Base-by-base conservation (phyloP, 768 basidiomycete genomes). In the Hydnum rufescens region DNA sequence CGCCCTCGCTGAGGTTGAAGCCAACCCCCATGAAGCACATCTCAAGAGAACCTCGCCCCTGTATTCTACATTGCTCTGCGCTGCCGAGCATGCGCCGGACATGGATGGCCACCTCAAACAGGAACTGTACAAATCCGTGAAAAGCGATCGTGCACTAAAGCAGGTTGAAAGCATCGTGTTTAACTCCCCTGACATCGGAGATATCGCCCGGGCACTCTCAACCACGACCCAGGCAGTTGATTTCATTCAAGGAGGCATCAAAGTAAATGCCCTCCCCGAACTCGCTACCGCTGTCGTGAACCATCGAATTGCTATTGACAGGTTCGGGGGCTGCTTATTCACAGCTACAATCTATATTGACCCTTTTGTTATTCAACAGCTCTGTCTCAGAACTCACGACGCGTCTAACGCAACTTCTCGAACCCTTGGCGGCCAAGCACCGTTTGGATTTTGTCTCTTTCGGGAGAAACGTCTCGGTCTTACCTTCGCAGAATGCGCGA, bases 221-320 rank as follows among this genome's bases (percentile, higher is more conserved):
- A 70, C 75, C 31, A 86, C 82, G 3, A 86, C 85, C 1, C 82
- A 86, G 63, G 86, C 86, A 0, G 72, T 80, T 42, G 83, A 86
- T 59, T 60, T 89, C 32, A 63, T 74, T 51, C 49, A 60, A 28
- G 64, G 64, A 26, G 64, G 64, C 18, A 63, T 65, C 19, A 85
- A 86, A 63, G 70, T 71, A 25, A 88, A 88, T 59, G 83, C 84
- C 26, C 71, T 90, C 22, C 86, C 86, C 0, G 85, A 88, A 63
- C 69, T 66, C 52, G 79, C 75, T 1, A 76, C 68, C 62, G 80
- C 77, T 0, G 63, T 84, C 26, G 71, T 85, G 25, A 82, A 86
- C 60, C 80, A 82, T 59, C 76, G 82, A 3, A 75, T 85, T 50
- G 70, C 77, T 3, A 72, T 73, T 4, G 68, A 71, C 49, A 79